Base-by-base conservation (phyloP, 1,284 basidiomycete species). In the Ceratobasidium papillatum region DNA sequence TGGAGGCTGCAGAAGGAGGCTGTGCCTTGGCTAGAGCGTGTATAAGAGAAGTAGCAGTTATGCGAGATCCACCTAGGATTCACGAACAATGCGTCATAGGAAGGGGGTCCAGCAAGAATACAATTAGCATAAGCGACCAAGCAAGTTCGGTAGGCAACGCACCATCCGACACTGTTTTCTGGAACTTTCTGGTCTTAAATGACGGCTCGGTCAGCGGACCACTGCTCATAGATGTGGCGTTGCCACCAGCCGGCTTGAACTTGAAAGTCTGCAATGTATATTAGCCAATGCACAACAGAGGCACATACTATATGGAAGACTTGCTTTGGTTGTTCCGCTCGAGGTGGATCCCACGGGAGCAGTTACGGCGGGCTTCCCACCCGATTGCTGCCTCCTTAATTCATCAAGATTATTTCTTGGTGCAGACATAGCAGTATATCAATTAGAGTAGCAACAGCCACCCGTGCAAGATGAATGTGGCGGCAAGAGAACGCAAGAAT, bases 371-470 rank as follows among this genome's bases (percentile, higher is more conserved):
- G 65, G 45, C 32, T 58, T 58, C 7, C 65, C 65, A 45, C 65
- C 65, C 34, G 34, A 56, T 12, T 49, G 65, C 36, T 56, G 65
- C 7, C 51, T 51, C 65, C 49, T 69, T 22, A 69, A 32, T n/a
- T 69, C 65, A 41, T 69, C 65, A 14, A 69, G 52, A 27, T 69
- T 69, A n/a, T 69, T 69, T 36, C 36, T 69, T 22, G 65, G 65
- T 8, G 65, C 52, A 43, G 65, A 51, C 65, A 69, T 69, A 14
- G 22, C 25, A 61, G 22, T 5, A 14, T 27, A 32, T 64, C 11
- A n/a, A 47, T n/a, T 3, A 17, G 19, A 19, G 27, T 4, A 56
- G 19, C 3, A 22, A 11, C 30, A 32, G 19, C 27, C 11, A 32
- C 27, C 19, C 7, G 30, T 30, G 30, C 30, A 32, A 32, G 52